Conservation (phyloP, 1,284 basidiomycete species). For the Porodaedalea pini region DNA sequence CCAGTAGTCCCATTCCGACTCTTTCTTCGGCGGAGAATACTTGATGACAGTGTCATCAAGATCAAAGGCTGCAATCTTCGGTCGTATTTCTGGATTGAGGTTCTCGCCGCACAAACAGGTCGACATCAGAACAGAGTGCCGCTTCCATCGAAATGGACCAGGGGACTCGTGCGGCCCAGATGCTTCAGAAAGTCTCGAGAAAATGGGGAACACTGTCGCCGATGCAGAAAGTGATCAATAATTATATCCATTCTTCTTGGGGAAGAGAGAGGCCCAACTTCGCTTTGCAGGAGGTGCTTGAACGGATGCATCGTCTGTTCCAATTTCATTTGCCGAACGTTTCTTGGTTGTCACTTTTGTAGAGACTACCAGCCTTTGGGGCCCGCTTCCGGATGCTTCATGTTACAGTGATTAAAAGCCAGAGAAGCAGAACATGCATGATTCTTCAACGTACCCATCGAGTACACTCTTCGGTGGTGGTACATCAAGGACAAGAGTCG, state of each 20-base stretch:
- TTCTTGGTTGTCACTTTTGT: neutral
- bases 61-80: slow-evolving; percentile 78
- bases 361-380: neutral
- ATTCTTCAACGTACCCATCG: too few species aligned
- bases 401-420: too few species aligned
- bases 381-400: neutral
- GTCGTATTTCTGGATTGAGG: slow-evolving; percentile 42
- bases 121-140: slow-evolving; percentile 29
- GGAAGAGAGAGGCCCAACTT: neutral
- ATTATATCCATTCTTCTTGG: neutral
- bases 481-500: too few species aligned
- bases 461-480: too few species aligned
- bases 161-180: neutral
- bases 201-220: slow-evolving; percentile 18
- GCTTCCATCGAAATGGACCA: slow-evolving; percentile 53
- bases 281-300: neutral
- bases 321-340: neutral
- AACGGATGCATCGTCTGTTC: neutral
- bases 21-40: slow-evolving; percentile 46
- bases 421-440: too few species aligned
- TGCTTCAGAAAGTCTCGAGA: neutral
- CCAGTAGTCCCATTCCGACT: slow-evolving; percentile 79
- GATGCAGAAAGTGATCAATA: neutral
- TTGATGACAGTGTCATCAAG: slow-evolving; percentile 86
- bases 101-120: slow-evolving; percentile 65